phyloP scores from a whole-genome alignment of 73 alveolate genomes.

The Stentor roeselii region DNA sequence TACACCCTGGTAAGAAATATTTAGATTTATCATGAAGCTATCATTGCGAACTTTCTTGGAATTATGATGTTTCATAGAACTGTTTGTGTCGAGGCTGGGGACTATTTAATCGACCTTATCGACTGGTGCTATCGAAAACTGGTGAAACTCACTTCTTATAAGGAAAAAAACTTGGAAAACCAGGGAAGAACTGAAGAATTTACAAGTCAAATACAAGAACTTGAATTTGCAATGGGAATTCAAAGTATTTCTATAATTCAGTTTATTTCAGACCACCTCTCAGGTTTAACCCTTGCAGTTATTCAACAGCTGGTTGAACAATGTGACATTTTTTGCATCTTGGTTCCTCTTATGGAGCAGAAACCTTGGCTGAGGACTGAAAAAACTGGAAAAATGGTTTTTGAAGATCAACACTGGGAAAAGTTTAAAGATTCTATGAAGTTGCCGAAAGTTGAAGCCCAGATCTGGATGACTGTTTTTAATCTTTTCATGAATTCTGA shows the following conservation, averaged over 20 bases:
- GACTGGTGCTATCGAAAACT: constrained; percentile 97
- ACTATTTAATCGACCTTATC: constrained; percentile 91
- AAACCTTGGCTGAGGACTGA: constrained; percentile 93
- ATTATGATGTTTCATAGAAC: constrained; percentile 95
- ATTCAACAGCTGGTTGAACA: constrained; percentile 97
- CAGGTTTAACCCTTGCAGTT: constrained; percentile 92
- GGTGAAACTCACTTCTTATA: constrained; percentile 31
- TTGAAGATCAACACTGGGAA: constrained; percentile 91
- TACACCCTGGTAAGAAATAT: constrained; percentile 31
- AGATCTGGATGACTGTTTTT: constrained; percentile 97
- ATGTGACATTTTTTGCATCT: constrained; percentile 93
- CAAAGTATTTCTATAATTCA: constrained; percentile 91
- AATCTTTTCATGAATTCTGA: constrained; percentile 96
- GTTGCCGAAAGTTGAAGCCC: constrained; percentile 88
- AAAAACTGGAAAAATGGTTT: constrained; percentile 69
- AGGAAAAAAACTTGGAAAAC: constrained; percentile 52
- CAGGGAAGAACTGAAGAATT: constrained; percentile 80
- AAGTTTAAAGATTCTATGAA: constrained; percentile 49
- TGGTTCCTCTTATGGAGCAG: constrained; percentile 98
- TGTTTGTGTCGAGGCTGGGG: constrained; percentile 97
- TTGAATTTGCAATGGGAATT: constrained; percentile 79
- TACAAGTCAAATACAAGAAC: constrained; percentile 54
- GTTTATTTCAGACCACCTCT: constrained; percentile 96
- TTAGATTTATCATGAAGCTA: constrained; percentile 41
- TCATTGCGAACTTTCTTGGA: constrained; percentile 92